These are phyloP conservation scores for Wallacemonas sp. DNA, from an alignment of 208 protist species.

Conservation along the genomic window DNA sequence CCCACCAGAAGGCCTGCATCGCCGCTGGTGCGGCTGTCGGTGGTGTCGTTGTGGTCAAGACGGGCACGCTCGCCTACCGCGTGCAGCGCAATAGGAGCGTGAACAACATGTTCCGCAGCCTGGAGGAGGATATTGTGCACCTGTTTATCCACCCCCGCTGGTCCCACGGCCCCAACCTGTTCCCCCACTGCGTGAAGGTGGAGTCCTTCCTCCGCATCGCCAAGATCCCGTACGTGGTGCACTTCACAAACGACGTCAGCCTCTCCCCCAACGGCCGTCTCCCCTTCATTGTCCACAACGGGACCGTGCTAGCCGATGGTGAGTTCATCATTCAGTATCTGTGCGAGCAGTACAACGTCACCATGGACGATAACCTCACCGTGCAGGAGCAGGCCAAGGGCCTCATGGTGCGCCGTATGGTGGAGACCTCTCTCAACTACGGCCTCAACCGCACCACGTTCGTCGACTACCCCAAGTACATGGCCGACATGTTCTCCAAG, in stretches of 20 bases:
- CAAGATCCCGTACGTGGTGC: conserved; percentile 66
- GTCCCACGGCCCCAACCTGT: conserved; percentile 73
- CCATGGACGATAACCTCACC: conserved; percentile 52
- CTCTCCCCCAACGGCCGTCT: conserved; percentile 56
- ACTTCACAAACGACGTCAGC: conserved; percentile 66
- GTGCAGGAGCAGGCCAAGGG: conserved; percentile 52
- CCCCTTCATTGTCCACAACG: conserved; percentile 68
- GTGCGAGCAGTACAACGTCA: conserved; percentile 40
- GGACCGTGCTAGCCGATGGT: conserved; percentile 47
- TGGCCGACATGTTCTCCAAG: conserved; percentile 60
- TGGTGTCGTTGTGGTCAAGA: conserved; percentile 33
- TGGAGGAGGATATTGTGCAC: conserved; percentile 63
- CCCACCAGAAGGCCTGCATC: conserved; percentile 30
- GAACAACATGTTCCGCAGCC: conserved; percentile 36
- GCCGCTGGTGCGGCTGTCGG: conserved; percentile 29
- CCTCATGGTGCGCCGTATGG: conserved; percentile 49
- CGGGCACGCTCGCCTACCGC: conserved; percentile 20
- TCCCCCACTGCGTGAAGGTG: conserved; percentile 63
- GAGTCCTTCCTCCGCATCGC: conserved; percentile 74
- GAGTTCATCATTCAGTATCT: conserved; percentile 71
- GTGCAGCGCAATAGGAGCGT: conserved; percentile 20
- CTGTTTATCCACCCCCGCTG: conserved; percentile 71
- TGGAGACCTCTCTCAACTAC: conserved; percentile 69
- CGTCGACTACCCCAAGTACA: conserved; percentile 52
- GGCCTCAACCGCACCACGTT: conserved; percentile 61